Base-by-base conservation (phyloP, 2,329 filamentous ascomycete genomes). In the Diaporthe aspalathi region DNA sequence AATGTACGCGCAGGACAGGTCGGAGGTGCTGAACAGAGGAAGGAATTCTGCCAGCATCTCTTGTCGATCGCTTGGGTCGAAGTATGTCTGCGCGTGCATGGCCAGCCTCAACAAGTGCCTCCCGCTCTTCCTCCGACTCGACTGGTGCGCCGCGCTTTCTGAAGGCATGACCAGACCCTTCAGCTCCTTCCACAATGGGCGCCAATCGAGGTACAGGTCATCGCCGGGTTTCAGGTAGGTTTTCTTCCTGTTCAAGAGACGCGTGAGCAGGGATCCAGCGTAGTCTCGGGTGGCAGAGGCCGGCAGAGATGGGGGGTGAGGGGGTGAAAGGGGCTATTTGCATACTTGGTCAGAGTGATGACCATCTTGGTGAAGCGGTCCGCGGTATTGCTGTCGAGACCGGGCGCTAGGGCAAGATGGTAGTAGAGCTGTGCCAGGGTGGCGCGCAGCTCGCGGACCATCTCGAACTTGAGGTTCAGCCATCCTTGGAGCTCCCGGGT, bases 281-380 rank as follows among this genome's bases (percentile, higher is more conserved):
- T n/a, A 53, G 20, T 5, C 24, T 6, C n/a, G 9, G 5, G 49
- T 16, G 8, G 5, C 2, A 14, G 8, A 12, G 17, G 35, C 8
- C 8, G 62, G 17, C 22, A 35, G 57, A 45, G 38, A 7, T 20
- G 14, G 53, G n/a, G 22, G 29, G 22, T 29, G 56, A 68, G 49
- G 20, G 9, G 27, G 11, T 38, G 11, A 12, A 38, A 27, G 38
- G 54, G 2, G 27, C 22, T 60, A 16, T 27, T 29, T 52, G 84
- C 91, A 82, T 84, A 96, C 94, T 96, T 97, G n/a, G 95, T 97
- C 76, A 99, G 84, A 14, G 94, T 91, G 82, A 98, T 93, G 78
- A 98, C 95, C 95, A 98, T 98, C 85, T 94, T 96, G 56, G 95
- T 89, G 80, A 99, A 99, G 72, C 95, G 90, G 82, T 99, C 97